A percentile compares a stretch with the other conserved stretches of the same genome.
Conservation (phyloP, 169 alveolate species). For the Plasmodium inui region DNA sequence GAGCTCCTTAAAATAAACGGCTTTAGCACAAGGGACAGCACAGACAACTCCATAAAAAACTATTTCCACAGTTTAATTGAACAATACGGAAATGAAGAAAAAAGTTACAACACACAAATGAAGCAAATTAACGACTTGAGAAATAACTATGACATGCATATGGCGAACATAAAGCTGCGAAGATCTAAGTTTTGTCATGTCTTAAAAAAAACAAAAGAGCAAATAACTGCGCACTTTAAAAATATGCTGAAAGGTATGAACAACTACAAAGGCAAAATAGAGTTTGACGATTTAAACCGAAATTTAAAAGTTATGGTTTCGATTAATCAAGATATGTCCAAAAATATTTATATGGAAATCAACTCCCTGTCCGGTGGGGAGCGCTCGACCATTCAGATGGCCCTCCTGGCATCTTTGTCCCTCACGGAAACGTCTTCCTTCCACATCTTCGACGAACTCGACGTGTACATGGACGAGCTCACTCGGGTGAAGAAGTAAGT, state of each 20-base stretch:
- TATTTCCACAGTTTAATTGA: slow-evolving; percentile 50
- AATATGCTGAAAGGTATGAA: slow-evolving; percentile 60
- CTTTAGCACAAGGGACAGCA: slow-evolving; percentile 13
- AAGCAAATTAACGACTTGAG: slow-evolving; percentile 55
- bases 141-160: slow-evolving; percentile 70
- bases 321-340: slow-evolving; percentile 46
- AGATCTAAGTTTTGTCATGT: slow-evolving; percentile 5
- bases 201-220: slow-evolving; percentile 58
- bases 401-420: slow-evolving; percentile 79
- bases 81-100: slow-evolving; percentile 56
- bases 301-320: slow-evolving; percentile 56
- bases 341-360: slow-evolving; percentile 69
- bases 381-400: slow-evolving; percentile 80
- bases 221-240: slow-evolving; percentile 35
- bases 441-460: slow-evolving; percentile 82
- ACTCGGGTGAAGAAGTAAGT: slow-evolving; percentile 76
- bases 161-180: slow-evolving; percentile 44
- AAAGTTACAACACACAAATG: slow-evolving; percentile 21
- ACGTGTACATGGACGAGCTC: slow-evolving; percentile 82
- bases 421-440: slow-evolving; percentile 78
- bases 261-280: slow-evolving; percentile 60
- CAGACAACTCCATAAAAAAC: slow-evolving; percentile 50
- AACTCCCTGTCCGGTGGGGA: slow-evolving; percentile 82
- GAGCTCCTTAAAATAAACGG: slow-evolving; percentile 43
- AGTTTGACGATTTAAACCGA: slow-evolving; percentile 49